phyloP scores from a whole-genome alignment of 441 rosid species.

The Gossypium armourianum region DNA sequence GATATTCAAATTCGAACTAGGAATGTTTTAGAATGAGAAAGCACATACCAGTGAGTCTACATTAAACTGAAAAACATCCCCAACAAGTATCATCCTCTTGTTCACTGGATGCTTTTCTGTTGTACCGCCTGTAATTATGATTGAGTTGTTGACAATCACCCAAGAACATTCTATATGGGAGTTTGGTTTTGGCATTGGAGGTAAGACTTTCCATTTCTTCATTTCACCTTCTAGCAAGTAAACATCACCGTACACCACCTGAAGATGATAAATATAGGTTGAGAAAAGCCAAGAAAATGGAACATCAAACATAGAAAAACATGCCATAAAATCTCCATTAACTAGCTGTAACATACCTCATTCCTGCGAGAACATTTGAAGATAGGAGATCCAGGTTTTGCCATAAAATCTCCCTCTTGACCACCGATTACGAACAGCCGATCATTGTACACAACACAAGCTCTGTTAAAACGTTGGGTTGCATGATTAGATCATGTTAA shows the following conservation, averaged over 20 bases:
- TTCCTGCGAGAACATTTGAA: slow-evolving; percentile 78
- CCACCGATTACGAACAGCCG: slow-evolving; percentile 66
- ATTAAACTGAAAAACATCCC: slow-evolving; percentile 61
- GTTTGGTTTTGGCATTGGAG: slow-evolving; percentile 68
- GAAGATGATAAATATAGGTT: slow-evolving; percentile 11
- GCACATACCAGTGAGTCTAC: slow-evolving; percentile 43
- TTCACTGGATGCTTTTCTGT: slow-evolving; percentile 74
- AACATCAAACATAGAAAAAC: background rate
- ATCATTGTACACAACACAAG: slow-evolving; percentile 50
- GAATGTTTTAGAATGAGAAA: background rate
- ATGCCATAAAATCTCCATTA: background rate
- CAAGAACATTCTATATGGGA: slow-evolving; percentile 82
- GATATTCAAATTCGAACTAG: background rate
- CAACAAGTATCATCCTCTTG: slow-evolving; percentile 66
- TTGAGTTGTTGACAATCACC: slow-evolving; percentile 61
- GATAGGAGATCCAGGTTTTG: slow-evolving; percentile 78
- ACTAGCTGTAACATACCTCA: slow-evolving; percentile 35
- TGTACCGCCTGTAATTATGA: slow-evolving; percentile 68
- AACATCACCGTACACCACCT: slow-evolving; percentile 68
- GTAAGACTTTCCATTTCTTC: slow-evolving; percentile 58
- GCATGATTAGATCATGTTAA: background rate
- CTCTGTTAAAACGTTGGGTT: slow-evolving; percentile 31
- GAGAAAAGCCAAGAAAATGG: background rate
- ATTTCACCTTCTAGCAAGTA: slow-evolving; percentile 63
- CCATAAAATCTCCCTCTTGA: slow-evolving; percentile 92